These are phyloP conservation scores for Penicillium fimorum DNA, from an alignment of 495 filamentous ascomycete genomes.

Conservation along the genomic window DNA sequence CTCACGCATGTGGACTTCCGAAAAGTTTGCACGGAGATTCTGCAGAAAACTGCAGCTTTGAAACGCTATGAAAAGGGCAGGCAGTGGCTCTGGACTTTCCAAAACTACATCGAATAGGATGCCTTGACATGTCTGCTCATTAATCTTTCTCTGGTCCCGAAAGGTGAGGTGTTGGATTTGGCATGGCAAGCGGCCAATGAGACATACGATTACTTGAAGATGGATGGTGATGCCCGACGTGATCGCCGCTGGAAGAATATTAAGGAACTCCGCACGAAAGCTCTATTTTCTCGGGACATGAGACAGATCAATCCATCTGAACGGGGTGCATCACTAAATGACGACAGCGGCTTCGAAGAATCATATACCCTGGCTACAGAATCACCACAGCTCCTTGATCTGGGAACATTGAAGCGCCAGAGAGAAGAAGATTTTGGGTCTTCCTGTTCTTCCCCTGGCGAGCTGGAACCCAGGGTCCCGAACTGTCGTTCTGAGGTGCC, in stretches of 20 bases:
- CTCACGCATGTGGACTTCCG: conserved; percentile 32
- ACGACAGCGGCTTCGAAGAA: neutral
- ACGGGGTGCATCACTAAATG: neutral
- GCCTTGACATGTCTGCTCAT: conserved; percentile 65
- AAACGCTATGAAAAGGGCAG: conserved; percentile 17
- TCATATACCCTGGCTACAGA: neutral
- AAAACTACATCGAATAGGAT: conserved; percentile 76
- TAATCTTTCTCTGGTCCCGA: conserved; percentile 54
- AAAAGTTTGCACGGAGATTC: conserved; percentile 48
- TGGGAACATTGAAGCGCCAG: neutral
- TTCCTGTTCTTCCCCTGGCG: neutral
- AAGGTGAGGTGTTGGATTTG: neutral
- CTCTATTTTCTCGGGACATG: conserved; percentile 5
- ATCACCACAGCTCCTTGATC: neutral
- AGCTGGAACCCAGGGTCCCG: neutral
- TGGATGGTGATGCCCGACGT: neutral
- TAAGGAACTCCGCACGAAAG: conserved; percentile 15
- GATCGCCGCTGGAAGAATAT: conserved; percentile 17
- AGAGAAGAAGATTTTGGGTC: neutral
- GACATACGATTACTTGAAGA: conserved; percentile 21
- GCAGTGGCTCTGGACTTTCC: conserved; percentile 58
- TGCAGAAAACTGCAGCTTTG: conserved; percentile 39
- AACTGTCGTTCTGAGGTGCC: neutral
- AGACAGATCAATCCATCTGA: neutral
- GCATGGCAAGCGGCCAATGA: conserved; percentile 18